phyloP scores from a whole-genome alignment of 179 eudicot genomes.

The Nepenthes alata region DNA sequence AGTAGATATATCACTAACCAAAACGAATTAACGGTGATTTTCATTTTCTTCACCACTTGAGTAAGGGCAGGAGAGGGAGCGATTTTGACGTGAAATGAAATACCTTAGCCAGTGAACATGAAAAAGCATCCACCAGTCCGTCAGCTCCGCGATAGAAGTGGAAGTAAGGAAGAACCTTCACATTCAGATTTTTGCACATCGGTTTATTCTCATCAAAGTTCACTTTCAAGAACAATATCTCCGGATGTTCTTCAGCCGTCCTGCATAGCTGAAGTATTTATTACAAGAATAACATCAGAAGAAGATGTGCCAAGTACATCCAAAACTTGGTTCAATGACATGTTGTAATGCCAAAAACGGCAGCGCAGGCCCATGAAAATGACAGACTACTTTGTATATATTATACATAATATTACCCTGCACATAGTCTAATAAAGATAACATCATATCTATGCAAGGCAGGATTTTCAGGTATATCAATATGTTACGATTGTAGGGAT shows the following conservation, averaged over 20 bases:
- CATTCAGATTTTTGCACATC: conserved; percentile 94
- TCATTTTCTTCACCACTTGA: too few species aligned
- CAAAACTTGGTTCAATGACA: not conserved
- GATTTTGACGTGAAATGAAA: conserved; percentile 1
- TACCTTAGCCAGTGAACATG: conserved; percentile 97
- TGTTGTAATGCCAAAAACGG: too few species aligned
- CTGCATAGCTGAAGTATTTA: conserved; percentile 62
- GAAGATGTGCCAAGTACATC: not conserved
- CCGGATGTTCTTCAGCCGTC: conserved; percentile 78
- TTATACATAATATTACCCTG: too few species aligned
- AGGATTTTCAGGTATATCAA: too few species aligned
- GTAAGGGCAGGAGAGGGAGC: too few species aligned
- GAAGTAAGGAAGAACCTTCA: conserved; percentile 96
- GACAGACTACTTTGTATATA: too few species aligned
- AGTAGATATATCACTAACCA: too few species aligned
- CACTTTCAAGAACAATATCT: conserved; percentile 84
- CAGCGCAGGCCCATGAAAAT: too few species aligned
- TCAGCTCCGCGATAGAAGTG: conserved; percentile 96
- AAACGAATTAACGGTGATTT: too few species aligned
- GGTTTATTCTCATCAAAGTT: conserved; percentile 94
- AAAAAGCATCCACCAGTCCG: conserved; percentile 75
- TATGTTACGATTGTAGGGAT: too few species aligned
- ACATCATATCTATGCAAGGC: too few species aligned
- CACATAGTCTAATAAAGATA: too few species aligned
- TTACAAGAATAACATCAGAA: conserved; percentile 4